Evolutionary conservation across 2,329 filamentous ascomycete species (phyloP).

Genomic region (Chrysosphaeria jannelii): DNA sequence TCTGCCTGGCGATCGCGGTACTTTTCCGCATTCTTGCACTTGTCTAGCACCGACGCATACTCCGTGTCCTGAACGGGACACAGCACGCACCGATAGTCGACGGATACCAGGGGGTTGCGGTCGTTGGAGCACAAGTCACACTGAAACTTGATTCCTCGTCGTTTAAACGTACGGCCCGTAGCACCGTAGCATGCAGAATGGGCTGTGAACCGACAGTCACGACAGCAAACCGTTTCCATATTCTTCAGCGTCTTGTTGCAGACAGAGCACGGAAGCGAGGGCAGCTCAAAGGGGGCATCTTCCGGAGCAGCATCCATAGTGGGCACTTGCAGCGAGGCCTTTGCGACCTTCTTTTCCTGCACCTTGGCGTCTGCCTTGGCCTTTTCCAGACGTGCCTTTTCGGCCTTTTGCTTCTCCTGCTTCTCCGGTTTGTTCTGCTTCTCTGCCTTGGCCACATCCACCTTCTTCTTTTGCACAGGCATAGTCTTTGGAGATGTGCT

Average conservation of each 20-base stretch:
- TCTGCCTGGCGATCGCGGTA: slow-evolving; percentile 64
- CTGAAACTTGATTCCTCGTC: slow-evolving; percentile 52
- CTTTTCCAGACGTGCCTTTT: slow-evolving; percentile 24
- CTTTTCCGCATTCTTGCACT: slow-evolving; percentile 68
- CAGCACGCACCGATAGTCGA: slow-evolving; percentile 75
- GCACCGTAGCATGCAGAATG: slow-evolving; percentile 88
- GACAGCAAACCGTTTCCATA: slow-evolving; percentile 51
- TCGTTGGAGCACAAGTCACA: slow-evolving; percentile 95
- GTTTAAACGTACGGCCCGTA: slow-evolving; percentile 30
- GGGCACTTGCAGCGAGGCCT: too few relatives aligned
- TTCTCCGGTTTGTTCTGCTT: background rate
- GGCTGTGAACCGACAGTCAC: slow-evolving; percentile 70
- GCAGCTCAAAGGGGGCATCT: slow-evolving; percentile 33
- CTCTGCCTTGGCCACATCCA: background rate
- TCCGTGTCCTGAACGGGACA: slow-evolving; percentile 62
- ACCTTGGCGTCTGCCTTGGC: slow-evolving; percentile 1
- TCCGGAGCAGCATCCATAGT: too few relatives aligned
- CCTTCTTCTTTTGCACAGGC: background rate
- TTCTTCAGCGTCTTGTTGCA: too few relatives aligned
- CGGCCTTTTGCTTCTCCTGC: slow-evolving; percentile 19
- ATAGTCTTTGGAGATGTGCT: background rate
- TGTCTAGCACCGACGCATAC: slow-evolving; percentile 43
- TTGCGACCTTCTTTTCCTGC: too few relatives aligned
- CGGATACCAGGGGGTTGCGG: slow-evolving; percentile 72
- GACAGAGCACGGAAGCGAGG: slow-evolving; percentile 55